A percentile compares a stretch with the other conserved stretches of the same genome.
These are phyloP conservation scores for Ganoderma sp. DNA, from an alignment of 1,284 basidiomycete genomes.

Conservation along the genomic window DNA sequence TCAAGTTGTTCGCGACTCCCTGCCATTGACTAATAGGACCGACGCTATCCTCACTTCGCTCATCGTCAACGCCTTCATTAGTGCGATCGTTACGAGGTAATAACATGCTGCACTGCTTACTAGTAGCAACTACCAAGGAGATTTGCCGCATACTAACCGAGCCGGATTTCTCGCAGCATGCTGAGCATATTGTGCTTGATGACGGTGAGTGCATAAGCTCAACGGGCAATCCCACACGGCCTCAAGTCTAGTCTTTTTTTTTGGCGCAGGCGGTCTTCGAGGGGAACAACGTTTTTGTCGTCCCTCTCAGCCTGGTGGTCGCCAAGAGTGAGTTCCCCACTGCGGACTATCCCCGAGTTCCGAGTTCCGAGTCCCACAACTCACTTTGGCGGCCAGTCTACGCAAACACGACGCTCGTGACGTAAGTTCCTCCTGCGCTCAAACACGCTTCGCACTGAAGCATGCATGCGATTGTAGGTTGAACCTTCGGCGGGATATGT, in stretches of 20 bases:
- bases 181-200: slow-evolving; percentile 1
- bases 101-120: background rate
- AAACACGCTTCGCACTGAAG: background rate
- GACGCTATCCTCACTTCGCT: background rate
- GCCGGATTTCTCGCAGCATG: background rate
- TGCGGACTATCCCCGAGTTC: too few species aligned
- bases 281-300: background rate
- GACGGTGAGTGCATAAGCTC: background rate
- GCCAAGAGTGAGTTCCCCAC: background rate
- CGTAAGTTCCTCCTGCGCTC: background rate
- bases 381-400: background rate
- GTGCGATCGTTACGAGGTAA: background rate
- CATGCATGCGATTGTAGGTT: background rate
- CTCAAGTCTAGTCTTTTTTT: background rate
- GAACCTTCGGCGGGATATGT: background rate
- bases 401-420: background rate
- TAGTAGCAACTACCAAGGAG: too few species aligned
- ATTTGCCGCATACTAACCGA: too few species aligned
- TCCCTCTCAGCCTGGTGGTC: background rate
- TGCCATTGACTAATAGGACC: background rate
- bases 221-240: background rate
- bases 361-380: background rate
- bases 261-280: background rate
- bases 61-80: slow-evolving; percentile 1
- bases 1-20: background rate